Evolutionary conservation across 1,284 basidiomycete species (phyloP), one percentile per base, ranked within the genome.

Genomic region (Flammula alnicola): DNA sequence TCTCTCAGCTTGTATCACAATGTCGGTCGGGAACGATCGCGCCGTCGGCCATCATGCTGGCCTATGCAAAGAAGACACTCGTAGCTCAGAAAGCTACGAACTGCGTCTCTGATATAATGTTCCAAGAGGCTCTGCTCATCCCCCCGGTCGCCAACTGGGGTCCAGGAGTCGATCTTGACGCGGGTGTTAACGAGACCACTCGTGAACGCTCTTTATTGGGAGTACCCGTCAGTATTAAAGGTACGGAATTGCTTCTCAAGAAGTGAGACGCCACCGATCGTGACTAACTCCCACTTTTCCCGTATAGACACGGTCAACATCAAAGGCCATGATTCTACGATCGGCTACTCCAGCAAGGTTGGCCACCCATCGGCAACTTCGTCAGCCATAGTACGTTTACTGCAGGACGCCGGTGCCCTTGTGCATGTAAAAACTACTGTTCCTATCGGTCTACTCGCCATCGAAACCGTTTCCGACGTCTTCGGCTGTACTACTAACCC

Each of bases 351-450:
- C 0, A 70, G 76, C 9, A 75, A 77, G 60, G 77, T 77, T 29
- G 74, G 75, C 26, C 69, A 71, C n/a, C 89, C 87, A 0, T 74
- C 75, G 1, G 22, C 63, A 5, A 58, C 71, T 5, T 81, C 83
- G 11, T 80, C 84, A 1, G 75, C 84, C 3, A 73, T 93, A 26
- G 86, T 92, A 23, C 78, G 78, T 29, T 77, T 92, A 8, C 76
- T 91, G n/a, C 78, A 80, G 46, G 75, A 81, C 43, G 85, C 84
- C 1, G 93, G 93, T 12, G 92, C 87, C 3, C 75, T 93, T 12
- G 71, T 86, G 2, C 86, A 86, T 62, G 86, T 79, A 58, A 94
- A 94, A 72, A 95, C 91, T 11, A 87, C 90, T 38, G 77, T 84
- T n/a, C 81, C 83, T 1, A 79, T 82, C 42, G 91, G 87, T 0